These are phyloP conservation scores for Capsicum chinense DNA, from an alignment of 257 asterid genomes.

Conservation along the genomic window DNA sequence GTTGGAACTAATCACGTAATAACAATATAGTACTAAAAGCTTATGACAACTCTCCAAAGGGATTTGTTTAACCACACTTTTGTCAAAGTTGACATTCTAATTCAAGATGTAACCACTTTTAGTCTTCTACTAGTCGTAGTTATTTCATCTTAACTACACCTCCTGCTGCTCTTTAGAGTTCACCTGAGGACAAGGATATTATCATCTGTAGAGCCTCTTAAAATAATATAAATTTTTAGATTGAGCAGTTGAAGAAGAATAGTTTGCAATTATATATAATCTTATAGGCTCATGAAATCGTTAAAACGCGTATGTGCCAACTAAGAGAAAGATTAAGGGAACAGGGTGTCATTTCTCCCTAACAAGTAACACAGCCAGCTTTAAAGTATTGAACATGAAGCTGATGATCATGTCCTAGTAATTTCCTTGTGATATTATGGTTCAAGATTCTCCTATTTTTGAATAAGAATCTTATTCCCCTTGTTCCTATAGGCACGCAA, in stretches of 20 bases:
- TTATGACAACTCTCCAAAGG: not conserved
- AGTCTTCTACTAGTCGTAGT: not conserved
- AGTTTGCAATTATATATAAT: not conserved
- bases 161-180: not conserved
- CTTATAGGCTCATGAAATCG: not conserved
- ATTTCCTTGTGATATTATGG: not conserved
- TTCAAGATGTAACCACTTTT: not conserved
- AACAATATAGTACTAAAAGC: not conserved
- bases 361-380: constrained; percentile 24
- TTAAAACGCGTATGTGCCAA: constrained; percentile 25
- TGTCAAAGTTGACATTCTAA: constrained; percentile 28
- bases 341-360: constrained; percentile 18
- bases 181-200: not conserved
- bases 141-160: not conserved
- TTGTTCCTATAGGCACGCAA: not conserved
- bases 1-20: constrained; percentile 7
- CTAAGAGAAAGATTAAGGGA: not conserved
- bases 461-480: not conserved
- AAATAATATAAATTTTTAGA: constrained; percentile 2
- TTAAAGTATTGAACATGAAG: constrained; percentile 19
- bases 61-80: constrained; percentile 5
- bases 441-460: not conserved
- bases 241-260: constrained; percentile 15
- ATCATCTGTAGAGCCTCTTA: not conserved
- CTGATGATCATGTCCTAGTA: not conserved